These are phyloP conservation scores for Cryptococcus sp. DNA, from an alignment of 1,284 basidiomycete species.

Conservation along the genomic window DNA sequence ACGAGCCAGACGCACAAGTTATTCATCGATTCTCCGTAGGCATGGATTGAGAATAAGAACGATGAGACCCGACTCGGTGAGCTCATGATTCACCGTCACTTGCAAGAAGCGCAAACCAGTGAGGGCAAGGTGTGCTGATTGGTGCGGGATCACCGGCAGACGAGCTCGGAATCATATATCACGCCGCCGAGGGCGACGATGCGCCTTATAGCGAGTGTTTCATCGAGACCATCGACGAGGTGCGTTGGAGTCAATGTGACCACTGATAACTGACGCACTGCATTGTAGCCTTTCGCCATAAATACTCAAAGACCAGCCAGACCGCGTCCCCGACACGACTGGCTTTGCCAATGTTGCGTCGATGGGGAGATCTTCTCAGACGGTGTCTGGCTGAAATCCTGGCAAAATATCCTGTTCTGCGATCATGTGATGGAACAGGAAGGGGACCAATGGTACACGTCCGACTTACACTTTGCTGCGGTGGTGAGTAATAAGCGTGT, in stretches of 20 bases:
- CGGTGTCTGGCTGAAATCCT: neutral
- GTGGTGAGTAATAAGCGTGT: neutral
- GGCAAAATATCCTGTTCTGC: no score
- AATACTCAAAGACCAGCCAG: neutral
- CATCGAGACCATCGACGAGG: neutral
- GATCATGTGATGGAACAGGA: no score
- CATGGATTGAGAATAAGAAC: neutral
- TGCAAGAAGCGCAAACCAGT: no score
- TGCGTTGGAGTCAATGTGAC: neutral
- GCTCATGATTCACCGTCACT: no score
- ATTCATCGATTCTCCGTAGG: neutral
- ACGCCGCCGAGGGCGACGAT: neutral
- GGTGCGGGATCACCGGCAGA: no score
- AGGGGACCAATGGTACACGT: neutral
- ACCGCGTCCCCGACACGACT: neutral
- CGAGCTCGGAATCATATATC: neutral
- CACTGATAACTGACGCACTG: neutral
- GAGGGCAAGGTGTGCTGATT: no score
- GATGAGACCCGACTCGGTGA: neutral
- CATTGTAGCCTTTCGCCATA: neutral
- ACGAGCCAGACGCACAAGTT: neutral
- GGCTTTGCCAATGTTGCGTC: neutral
- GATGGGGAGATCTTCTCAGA: neutral
- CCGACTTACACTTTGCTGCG: neutral
- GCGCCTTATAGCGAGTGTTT: conserved; percentile 1